Evolutionary conservation across 768 basidiomycete genomes (phyloP).

Genomic region (Tylopilus balloui): DNA sequence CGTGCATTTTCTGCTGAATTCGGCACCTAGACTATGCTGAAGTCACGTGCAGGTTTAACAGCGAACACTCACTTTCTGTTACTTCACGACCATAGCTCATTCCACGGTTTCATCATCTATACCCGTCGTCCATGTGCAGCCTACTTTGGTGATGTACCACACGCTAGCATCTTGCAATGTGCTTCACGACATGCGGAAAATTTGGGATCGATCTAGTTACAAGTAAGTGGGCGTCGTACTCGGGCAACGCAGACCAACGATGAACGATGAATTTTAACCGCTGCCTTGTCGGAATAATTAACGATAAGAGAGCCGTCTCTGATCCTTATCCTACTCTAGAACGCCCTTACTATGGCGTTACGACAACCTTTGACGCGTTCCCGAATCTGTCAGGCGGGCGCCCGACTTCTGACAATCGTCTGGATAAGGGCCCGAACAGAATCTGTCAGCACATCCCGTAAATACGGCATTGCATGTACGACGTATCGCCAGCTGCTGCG

Average conservation of each 20-base stretch:
- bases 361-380: neutral
- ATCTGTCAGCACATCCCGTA: neutral
- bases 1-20: conserved; percentile 16
- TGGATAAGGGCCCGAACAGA: neutral
- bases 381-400: neutral
- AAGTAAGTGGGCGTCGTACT: no score
- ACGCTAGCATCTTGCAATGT: conserved; percentile 24
- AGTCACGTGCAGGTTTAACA: conserved; percentile 17
- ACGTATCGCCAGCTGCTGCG: neutral
- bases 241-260: neutral
- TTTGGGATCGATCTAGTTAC: neutral
- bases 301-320: neutral
- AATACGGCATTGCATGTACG: neutral
- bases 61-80: conserved; percentile 1
- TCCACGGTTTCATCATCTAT: conserved; percentile 21
- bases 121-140: conserved; percentile 27
- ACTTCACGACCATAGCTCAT: conserved; percentile 19
- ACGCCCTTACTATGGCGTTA: neutral
- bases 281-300: neutral
- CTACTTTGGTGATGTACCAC: conserved; percentile 26
- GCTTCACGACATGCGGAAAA: neutral
- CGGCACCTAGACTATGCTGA: conserved; percentile 1
- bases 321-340: neutral
- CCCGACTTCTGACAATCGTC: accelerated
- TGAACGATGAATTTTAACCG: no score